Evolutionary conservation across 805 yeast species (phyloP), one percentile per base, ranked within the genome.

Genomic region (Babjeviella inositovora): DNA sequence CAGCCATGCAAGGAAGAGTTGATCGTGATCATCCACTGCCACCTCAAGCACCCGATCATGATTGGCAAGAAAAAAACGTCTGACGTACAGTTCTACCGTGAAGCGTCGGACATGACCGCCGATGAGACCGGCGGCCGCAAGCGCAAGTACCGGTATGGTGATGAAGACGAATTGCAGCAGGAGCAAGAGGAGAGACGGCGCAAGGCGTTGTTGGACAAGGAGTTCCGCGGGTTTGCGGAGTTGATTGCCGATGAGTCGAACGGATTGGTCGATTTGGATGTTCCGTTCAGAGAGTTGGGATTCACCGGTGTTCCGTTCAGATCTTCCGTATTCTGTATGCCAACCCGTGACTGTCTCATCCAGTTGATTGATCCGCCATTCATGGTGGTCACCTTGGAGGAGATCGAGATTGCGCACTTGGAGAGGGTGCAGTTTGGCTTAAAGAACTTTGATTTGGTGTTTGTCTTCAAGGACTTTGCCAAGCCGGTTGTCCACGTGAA

Each of bases 381-480:
- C 43, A 55, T 85, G 45, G 97, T 87, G 18, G 72, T 90, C 15
- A 81, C 93, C 4, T 58, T 90, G 33, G 82, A 71, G 31, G 97
- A 90, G 38, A 79, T 90, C 28, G 98, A 90, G 54, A 60, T 90
- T 28, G 94, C 93, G 8, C 93, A 87, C 49, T 58, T 90, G 39
- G 98, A 90, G 62, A 77, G 98, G 59, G 93, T 90, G 19, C 94
- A 84, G 49, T 90, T 90, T 47, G 98, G 98, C 2, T 64, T 90
- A 41, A 84, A 84, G 55, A 90, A 90, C 52, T 90, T 90, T 38
- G 98, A 90, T 57, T 51, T 90, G 47, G 98, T 90, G n/a, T 84
- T 90, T 48, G 85, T 90, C 2, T 87, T 77, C 53, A 87, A 85
- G 47, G 97, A 90, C 48, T 85, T 84, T 47, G 57, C 62, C 31